phyloP scores from a whole-genome alignment of 129 eudicot species.

The Lactuca sativa region DNA sequence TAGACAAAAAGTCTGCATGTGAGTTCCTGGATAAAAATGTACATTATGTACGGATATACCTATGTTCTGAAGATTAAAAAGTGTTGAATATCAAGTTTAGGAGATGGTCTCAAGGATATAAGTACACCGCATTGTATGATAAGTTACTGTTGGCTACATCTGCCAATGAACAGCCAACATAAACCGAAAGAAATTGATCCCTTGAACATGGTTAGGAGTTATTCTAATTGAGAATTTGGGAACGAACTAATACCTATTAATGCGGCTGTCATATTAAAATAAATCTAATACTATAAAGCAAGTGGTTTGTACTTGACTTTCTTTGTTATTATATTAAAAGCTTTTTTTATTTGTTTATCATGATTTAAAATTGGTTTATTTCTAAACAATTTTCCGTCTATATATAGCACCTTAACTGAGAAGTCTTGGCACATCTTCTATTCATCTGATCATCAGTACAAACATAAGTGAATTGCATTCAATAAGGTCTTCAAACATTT shows the following conservation, averaged over 20 bases:
- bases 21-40: background rate
- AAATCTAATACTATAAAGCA: background rate
- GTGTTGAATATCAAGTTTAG: background rate
- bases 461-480: slow-evolving; percentile 14
- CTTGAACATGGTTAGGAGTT: slow-evolving; percentile 29
- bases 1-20: background rate
- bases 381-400: slow-evolving; percentile 20
- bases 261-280: slow-evolving; percentile 18
- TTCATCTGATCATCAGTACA: background rate
- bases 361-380: background rate
- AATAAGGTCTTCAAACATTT: background rate
- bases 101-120: slow-evolving; percentile 1
- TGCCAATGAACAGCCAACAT: slow-evolving; percentile 11
- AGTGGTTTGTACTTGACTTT: slow-evolving; percentile 25
- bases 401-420: slow-evolving; percentile 18
- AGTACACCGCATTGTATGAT: slow-evolving; percentile 13
- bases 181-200: slow-evolving; percentile 1
- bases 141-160: slow-evolving; percentile 19
- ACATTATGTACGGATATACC: slow-evolving; percentile 12
- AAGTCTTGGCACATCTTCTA: slow-evolving; percentile 20
- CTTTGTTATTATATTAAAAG: slow-evolving; percentile 6
- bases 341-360: background rate
- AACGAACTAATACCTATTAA: slow-evolving; percentile 6
- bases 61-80: background rate
- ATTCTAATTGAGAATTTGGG: slow-evolving; percentile 17